These are phyloP conservation scores for Fomes fomentarius DNA, from an alignment of 1,284 basidiomycete genomes.

Conservation along the genomic window DNA sequence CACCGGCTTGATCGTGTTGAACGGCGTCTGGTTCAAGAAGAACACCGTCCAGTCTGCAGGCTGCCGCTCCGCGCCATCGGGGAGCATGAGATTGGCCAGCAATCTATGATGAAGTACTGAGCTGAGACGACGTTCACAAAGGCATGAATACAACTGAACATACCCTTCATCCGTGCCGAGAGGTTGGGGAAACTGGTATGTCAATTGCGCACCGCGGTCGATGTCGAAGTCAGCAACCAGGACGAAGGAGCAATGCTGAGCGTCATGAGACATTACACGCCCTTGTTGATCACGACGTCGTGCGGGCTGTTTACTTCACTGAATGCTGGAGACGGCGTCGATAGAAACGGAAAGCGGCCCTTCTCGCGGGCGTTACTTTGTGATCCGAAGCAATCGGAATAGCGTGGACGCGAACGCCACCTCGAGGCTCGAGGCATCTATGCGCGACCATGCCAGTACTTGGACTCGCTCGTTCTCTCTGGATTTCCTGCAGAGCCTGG, in stretches of 20 bases:
- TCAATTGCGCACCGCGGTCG: constrained; percentile 86
- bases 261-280: constrained; percentile 47
- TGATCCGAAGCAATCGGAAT: too few relatives aligned
- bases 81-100: constrained; percentile 97
- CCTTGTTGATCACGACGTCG: too few relatives aligned
- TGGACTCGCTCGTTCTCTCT: too few relatives aligned
- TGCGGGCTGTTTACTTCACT: too few relatives aligned
- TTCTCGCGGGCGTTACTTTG: too few relatives aligned
- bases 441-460: too few relatives aligned
- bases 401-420: too few relatives aligned
- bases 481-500: too few relatives aligned
- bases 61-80: constrained; percentile 95
- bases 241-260: constrained; percentile 87
- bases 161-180: constrained; percentile 92
- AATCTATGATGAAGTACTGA: too few relatives aligned
- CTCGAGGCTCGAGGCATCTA: too few relatives aligned
- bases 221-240: constrained; percentile 97
- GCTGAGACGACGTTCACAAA: neutral
- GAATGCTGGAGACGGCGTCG: too few relatives aligned
- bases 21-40: constrained; percentile 92
- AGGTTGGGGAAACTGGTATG: constrained; percentile 93
- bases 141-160: constrained; percentile 28
- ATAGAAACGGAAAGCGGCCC: too few relatives aligned
- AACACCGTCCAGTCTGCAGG: constrained; percentile 98
- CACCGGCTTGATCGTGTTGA: constrained; percentile 85